Base-by-base conservation (phyloP, 139 green algal genomes). In the Micromonas commoda region DNA sequence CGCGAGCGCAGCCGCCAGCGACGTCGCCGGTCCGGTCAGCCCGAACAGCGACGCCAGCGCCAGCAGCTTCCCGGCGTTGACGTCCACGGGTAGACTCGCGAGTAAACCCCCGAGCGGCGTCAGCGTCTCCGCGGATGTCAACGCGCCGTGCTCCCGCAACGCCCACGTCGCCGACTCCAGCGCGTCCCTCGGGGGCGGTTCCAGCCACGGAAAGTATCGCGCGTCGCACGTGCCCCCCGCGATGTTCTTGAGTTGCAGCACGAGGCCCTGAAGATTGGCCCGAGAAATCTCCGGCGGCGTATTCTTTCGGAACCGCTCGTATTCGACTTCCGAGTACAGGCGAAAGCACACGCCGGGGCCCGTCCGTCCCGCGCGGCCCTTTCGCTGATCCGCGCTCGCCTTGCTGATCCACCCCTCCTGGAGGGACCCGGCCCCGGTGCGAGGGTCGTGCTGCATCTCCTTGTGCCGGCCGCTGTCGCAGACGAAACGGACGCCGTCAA, bases 401-500 rank as follows among this genome's bases (percentile, higher is more conserved):
- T 97, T 91, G 45, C 83, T 93, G 86, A 99, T 97, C 77, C 93
- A 94, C 3, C 90, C 84, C 35, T 98, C 94, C 34, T 97, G 90
- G 73, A 99, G 86, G 85, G 98, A 94, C 90, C 99, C 96, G 51
- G 94, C 94, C 90, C 99, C 96, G 51, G 94, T 93, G 52, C 94
- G 92, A 74, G 88, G 87, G 23, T 93, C 90, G 84, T 86, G 90
- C 52, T 89, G 71, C 88, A 93, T 96, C 71, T 92, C 85, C 81
- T 96, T 96, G 19, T 85, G 76, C 37, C 92, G 93, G 35, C 92
- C 92, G 4, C 90, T 89, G 81, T 98, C 94, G 20, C 98, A 90
- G 0, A 98, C 94, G 77, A 96, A 98, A 83, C 96, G 97, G 84
- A 99, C 97, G 77, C 96, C 95, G 79, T 99, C 95, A 61, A 99